Evolutionary conservation across 208 protist genomes (phyloP).

Genomic region (Angomonas deanei): DNA sequence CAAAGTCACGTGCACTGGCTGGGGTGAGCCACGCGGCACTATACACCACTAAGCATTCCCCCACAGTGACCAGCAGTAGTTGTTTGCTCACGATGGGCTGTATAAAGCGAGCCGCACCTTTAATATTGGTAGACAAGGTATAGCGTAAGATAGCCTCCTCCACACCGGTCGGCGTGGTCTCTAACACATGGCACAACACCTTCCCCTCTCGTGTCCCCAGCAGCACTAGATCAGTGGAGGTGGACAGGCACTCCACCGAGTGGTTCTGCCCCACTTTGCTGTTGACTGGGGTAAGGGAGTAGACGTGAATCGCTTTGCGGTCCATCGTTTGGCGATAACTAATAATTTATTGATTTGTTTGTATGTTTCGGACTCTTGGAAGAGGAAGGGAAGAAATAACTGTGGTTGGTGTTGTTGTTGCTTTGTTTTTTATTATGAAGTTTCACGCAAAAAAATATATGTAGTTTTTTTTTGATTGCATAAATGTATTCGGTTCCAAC

Average conservation of each 20-base stretch:
- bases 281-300: conserved; percentile 11
- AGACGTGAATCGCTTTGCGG: too few relatives aligned
- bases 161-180: not conserved
- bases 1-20: not conserved
- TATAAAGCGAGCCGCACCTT: conserved; percentile 14
- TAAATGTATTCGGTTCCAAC: too few relatives aligned
- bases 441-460: too few relatives aligned
- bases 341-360: not conserved
- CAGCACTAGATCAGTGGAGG: conserved; percentile 31
- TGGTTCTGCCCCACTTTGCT: conserved; percentile 17
- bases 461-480: too few relatives aligned
- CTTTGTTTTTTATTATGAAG: too few relatives aligned
- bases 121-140: conserved; percentile 20
- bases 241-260: conserved; percentile 41
- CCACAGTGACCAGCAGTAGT: not conserved
- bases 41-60: not conserved
- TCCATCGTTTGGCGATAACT: not conserved
- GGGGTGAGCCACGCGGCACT: not conserved
- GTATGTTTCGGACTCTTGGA: not conserved
- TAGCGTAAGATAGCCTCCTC: conserved; percentile 7
- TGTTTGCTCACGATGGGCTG: not conserved
- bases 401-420: too few relatives aligned
- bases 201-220: conserved; percentile 56
- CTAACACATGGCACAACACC: conserved; percentile 30
- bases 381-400: conserved; percentile 6